Conservation (phyloP, 768 basidiomycete genomes). For the Lentinula lateritia region DNA sequence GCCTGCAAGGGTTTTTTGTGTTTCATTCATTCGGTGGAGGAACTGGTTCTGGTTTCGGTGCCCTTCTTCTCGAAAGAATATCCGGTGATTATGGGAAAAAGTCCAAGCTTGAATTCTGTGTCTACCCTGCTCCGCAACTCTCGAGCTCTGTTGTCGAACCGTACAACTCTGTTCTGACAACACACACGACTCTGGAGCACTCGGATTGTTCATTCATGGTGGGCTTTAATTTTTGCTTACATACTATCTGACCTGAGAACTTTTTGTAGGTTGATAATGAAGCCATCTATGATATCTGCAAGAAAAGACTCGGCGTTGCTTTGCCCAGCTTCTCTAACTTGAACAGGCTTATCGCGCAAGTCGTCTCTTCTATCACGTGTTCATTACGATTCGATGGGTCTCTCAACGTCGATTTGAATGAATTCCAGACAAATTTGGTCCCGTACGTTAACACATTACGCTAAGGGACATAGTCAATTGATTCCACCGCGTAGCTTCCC, state of each 20-base stretch:
- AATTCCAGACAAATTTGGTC: constrained; percentile 98
- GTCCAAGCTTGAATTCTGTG: constrained; percentile 96
- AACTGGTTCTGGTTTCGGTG: constrained; percentile 97
- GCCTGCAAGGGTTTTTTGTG: constrained; percentile 98
- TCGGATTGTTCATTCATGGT: constrained; percentile 99
- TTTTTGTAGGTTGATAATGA: constrained; percentile 69
- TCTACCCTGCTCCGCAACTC: constrained; percentile 91
- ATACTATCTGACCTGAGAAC: neutral
- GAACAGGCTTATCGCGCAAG: constrained; percentile 96
- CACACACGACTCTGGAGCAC: constrained; percentile 97
- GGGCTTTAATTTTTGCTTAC: constrained; percentile 11
- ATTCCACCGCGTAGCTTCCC: constrained; percentile 61
- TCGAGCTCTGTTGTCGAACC: constrained; percentile 97
- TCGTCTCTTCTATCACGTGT: constrained; percentile 96
- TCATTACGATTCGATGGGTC: constrained; percentile 97
- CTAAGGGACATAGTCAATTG: constrained; percentile 6
- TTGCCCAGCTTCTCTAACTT: constrained; percentile 91
- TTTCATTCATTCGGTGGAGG: constrained; percentile 99
- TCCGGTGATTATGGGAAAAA: constrained; percentile 99
- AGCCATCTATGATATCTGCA: constrained; percentile 92
- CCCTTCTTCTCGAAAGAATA: constrained; percentile 90
- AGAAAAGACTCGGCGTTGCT: constrained; percentile 81
- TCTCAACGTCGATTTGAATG: constrained; percentile 94
- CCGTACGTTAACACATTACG: constrained; percentile 53
- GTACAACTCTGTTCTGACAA: constrained; percentile 95